Conservation (phyloP, 352 stramenopile genomes). For the Globisporangium orthogonon region DNA sequence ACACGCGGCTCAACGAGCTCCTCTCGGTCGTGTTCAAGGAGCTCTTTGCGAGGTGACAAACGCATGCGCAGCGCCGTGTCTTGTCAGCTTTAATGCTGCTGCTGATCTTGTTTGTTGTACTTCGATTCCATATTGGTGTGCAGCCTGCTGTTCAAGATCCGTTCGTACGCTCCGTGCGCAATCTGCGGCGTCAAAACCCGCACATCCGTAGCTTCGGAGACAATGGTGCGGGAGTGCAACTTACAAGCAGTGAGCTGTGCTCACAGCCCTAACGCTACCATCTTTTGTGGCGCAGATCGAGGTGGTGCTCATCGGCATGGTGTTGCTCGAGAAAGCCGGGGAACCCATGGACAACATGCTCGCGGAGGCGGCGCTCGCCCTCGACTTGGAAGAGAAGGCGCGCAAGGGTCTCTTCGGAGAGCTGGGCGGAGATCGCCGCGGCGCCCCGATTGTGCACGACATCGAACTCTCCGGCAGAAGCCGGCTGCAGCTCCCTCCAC, state of each 20-base stretch:
- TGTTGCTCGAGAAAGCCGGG: slow-evolving; percentile 50
- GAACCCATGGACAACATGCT: slow-evolving; percentile 43
- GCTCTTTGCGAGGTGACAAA: slow-evolving; percentile 67
- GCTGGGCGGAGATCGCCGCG: slow-evolving; percentile 4
- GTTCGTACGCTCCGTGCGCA: slow-evolving; percentile 70
- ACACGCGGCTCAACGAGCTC: slow-evolving; percentile 79
- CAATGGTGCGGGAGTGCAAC: slow-evolving; percentile 40
- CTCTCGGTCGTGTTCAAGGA: slow-evolving; percentile 84
- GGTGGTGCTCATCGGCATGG: slow-evolving; percentile 81
- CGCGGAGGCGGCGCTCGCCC: slow-evolving; percentile 28
- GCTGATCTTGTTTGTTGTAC: not conserved
- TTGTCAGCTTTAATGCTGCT: not conserved
- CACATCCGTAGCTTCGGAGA: slow-evolving; percentile 66
- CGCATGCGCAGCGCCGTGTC: not conserved
- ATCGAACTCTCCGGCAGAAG: slow-evolving; percentile 28
- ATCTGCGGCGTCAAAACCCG: slow-evolving; percentile 81
- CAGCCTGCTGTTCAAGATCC: slow-evolving; percentile 67
- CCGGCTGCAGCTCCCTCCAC: slow-evolving; percentile 39
- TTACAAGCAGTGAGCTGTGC: no score
- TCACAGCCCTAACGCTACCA: not conserved
- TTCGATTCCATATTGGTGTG: slow-evolving; percentile 40
- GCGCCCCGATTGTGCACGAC: slow-evolving; percentile 20
- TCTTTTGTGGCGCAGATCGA: slow-evolving; percentile 43
- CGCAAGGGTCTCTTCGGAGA: slow-evolving; percentile 13
- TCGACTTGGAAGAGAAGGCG: slow-evolving; percentile 32